These are phyloP conservation scores for Teratosphaeria epicoccoides DNA, from an alignment of 2,329 filamentous ascomycete species.

Conservation along the genomic window DNA sequence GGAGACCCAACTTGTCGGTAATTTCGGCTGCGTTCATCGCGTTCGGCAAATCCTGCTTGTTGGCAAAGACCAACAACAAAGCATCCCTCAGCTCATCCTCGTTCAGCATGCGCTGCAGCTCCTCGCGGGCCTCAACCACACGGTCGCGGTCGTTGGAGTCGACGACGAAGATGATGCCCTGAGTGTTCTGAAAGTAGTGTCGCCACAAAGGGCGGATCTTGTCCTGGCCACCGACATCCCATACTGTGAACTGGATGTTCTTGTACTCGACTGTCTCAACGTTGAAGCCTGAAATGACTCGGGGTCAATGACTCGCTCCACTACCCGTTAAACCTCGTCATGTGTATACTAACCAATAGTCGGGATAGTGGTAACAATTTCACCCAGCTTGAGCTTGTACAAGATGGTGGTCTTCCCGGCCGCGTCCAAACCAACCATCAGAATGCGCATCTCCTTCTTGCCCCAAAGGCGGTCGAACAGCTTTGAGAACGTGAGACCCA, in stretches of 20 bases:
- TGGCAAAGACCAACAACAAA: slow-evolving; percentile 87
- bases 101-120: slow-evolving; percentile 94
- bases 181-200: slow-evolving; percentile 93
- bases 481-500: slow-evolving; percentile 91
- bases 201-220: slow-evolving; percentile 96
- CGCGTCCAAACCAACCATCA: slow-evolving; percentile 96
- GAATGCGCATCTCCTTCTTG: slow-evolving; percentile 95
- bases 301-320: slow-evolving; percentile 1
- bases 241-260: slow-evolving; percentile 99
- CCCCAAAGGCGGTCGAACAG: slow-evolving; percentile 98
- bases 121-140: slow-evolving; percentile 85
- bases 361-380: slow-evolving; percentile 96
- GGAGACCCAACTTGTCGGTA: slow-evolving; percentile 98
- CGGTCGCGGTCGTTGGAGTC: slow-evolving; percentile 86
- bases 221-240: slow-evolving; percentile 98
- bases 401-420: slow-evolving; percentile 98
- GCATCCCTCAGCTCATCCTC: slow-evolving; percentile 97
- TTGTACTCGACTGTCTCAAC: slow-evolving; percentile 98
- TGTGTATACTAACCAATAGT: slow-evolving; percentile 57
- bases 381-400: slow-evolving; percentile 97
- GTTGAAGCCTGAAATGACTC: slow-evolving; percentile 59
- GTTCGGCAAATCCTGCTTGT: slow-evolving; percentile 95
- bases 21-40: slow-evolving; percentile 99
- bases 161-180: slow-evolving; percentile 97
- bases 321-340: neutral